Conservation (phyloP, 1,284 basidiomycete species). For the Rugosomyces carneus region DNA sequence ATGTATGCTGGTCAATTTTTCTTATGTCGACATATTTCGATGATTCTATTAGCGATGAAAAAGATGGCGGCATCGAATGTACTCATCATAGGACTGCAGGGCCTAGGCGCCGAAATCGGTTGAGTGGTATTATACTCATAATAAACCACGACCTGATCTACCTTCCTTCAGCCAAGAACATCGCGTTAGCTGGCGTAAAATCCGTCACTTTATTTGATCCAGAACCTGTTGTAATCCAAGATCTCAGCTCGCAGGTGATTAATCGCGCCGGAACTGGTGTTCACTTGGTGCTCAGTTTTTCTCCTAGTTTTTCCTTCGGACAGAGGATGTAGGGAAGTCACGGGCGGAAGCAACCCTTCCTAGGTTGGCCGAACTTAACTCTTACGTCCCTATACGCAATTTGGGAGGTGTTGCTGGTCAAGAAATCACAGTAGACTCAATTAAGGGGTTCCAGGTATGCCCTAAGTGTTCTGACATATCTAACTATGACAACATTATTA, state of each 20-base stretch:
- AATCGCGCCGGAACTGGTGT: conserved; percentile 2
- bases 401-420: conserved; percentile 66
- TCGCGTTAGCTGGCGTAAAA: conserved; percentile 95
- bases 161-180: conserved; percentile 82
- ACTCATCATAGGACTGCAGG: conserved; percentile 89
- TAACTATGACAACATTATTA: conserved; percentile 23
- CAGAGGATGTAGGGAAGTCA: conserved; percentile 83
- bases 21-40: conserved; percentile 3
- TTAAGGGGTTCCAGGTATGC: conserved; percentile 83
- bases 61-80: conserved; percentile 97
- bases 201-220: conserved; percentile 97
- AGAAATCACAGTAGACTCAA: conserved; percentile 70
- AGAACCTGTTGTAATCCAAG: conserved; percentile 78
- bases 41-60: conserved; percentile 79
- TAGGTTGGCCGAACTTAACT: conserved; percentile 92
- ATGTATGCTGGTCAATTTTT: conserved; percentile 2
- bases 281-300: conserved; percentile 11
- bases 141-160: conserved; percentile 1
- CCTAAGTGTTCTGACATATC: background rate
- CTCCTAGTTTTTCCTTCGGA: conserved; percentile 88
- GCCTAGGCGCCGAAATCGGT: conserved; percentile 97
- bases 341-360: conserved; percentile 84
- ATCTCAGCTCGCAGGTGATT: conserved; percentile 87
- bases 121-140: conserved; percentile 20
- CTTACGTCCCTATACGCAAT: conserved; percentile 91